phyloP scores from a whole-genome alignment of 805 yeast genomes.

The Barnettozyma botsteinii region DNA sequence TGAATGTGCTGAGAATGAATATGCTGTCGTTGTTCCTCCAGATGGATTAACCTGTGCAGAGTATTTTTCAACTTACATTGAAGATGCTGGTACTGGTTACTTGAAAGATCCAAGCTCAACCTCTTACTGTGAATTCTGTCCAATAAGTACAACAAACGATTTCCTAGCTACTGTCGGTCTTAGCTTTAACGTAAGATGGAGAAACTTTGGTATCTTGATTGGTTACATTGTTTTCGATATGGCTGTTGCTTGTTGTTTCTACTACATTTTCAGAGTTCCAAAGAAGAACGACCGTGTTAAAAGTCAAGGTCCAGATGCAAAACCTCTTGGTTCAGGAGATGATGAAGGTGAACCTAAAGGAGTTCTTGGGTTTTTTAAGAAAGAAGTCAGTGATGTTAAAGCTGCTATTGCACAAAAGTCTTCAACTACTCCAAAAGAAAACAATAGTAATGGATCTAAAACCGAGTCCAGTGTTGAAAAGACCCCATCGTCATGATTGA shows the following conservation, averaged over 20 bases:
- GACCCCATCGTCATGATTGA: too few relatives aligned
- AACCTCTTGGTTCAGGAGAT: not conserved
- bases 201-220: constrained; percentile 54
- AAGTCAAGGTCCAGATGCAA: constrained; percentile 12
- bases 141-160: constrained; percentile 47
- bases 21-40: constrained; percentile 44
- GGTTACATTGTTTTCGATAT: constrained; percentile 36
- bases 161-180: constrained; percentile 43
- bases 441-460: too few relatives aligned
- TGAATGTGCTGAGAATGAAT: constrained; percentile 43
- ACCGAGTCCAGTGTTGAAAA: too few relatives aligned
- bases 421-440: too few relatives aligned
- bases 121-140: constrained; percentile 54
- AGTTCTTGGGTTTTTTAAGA: not conserved
- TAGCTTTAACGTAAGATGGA: constrained; percentile 49
- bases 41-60: constrained; percentile 50
- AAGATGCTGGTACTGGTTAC: constrained; percentile 25
- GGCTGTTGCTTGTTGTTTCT: constrained; percentile 36
- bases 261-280: constrained; percentile 66
- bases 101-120: constrained; percentile 28
- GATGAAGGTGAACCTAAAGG: not conserved
- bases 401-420: too few relatives aligned
- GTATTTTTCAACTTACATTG: constrained; percentile 36
- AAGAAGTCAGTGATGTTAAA: too few relatives aligned
- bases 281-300: constrained; percentile 40